Evolutionary conservation across 2,329 filamentous ascomycete genomes (phyloP).

Genomic region (Sporothrix euskadiensis): DNA sequence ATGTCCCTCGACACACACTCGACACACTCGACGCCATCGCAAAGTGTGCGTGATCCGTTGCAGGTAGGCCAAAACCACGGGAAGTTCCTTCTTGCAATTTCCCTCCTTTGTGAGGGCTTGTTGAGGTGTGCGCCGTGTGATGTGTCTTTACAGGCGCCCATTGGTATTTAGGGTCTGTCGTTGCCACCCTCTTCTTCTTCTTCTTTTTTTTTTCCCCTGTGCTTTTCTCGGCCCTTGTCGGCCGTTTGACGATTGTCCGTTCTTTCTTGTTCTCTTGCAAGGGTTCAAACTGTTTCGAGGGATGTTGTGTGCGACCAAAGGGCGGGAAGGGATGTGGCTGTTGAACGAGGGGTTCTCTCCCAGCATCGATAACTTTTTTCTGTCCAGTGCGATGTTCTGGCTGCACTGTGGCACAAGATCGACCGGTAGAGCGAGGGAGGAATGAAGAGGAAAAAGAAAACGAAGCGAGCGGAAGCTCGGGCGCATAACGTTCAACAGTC

Average conservation of each 20-base stretch:
- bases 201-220: no score
- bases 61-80: neutral
- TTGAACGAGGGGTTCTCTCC: neutral
- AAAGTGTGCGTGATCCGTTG: neutral
- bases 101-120: neutral
- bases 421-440: constrained; percentile 1
- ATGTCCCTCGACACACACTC: neutral
- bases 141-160: constrained; percentile 7
- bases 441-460: neutral
- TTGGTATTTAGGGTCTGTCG: neutral
- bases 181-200: neutral
- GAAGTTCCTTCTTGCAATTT: neutral
- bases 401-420: neutral
- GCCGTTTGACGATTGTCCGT: neutral
- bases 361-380: neutral
- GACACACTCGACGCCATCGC: neutral
- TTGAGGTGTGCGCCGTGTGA: constrained; percentile 3
- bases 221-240: neutral
- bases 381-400: neutral
- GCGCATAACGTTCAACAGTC: neutral
- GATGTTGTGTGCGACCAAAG: constrained; percentile 4
- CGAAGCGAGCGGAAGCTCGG: neutral
- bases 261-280: constrained; percentile 4
- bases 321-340: constrained; percentile 4
- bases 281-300: neutral